phyloP scores from a whole-genome alignment of 2,329 filamentous ascomycete genomes.

The Leptographium lundbergii region DNA sequence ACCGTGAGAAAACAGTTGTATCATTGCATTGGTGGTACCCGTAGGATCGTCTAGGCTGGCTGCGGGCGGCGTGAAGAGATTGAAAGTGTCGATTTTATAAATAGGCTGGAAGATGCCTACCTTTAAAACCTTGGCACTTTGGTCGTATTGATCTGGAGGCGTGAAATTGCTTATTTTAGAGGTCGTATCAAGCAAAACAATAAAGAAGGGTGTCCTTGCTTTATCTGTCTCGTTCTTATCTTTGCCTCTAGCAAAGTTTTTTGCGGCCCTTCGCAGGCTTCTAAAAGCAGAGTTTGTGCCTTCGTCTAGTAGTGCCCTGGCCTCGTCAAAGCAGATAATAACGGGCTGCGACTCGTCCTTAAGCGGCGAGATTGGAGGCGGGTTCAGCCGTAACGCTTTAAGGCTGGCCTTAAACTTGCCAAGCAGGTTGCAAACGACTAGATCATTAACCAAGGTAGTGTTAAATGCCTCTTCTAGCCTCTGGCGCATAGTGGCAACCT shows the following conservation, averaged over 20 bases:
- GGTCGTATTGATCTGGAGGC: not conserved
- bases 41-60: not conserved
- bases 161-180: not conserved
- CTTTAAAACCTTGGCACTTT: not conserved
- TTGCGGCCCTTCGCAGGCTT: constrained; percentile 6
- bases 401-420: not conserved
- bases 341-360: not conserved
- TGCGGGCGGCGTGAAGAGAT: not conserved
- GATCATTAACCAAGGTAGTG: not conserved
- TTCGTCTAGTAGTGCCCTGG: not conserved
- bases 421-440: not conserved
- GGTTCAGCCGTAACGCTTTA: not conserved
- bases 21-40: not conserved
- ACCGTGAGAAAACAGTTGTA: not conserved
- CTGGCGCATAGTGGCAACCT: not conserved
- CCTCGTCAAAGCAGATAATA: constrained; percentile 3
- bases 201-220: not conserved
- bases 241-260: not conserved
- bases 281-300: not conserved
- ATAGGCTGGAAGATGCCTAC: not conserved
- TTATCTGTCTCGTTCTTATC: not conserved
- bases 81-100: not conserved
- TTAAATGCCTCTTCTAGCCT: not conserved
- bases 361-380: not conserved
- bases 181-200: not conserved